Conservation (phyloP, 2,329 filamentous ascomycete species). For the Arthrinium phaeospermum region DNA sequence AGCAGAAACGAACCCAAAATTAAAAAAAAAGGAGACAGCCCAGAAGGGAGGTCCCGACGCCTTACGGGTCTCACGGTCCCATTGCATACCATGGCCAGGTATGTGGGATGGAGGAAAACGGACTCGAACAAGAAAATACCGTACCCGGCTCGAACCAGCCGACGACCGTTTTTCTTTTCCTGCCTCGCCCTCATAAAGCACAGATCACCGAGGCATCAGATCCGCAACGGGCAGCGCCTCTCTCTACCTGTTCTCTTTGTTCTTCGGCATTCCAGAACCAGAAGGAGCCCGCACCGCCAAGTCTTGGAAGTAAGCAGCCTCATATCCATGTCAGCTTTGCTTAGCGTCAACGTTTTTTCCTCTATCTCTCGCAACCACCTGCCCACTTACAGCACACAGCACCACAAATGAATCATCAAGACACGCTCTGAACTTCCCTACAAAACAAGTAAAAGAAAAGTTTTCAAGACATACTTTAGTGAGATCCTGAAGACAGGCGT, state of each 20-base stretch:
- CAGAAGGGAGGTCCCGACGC: too few relatives aligned
- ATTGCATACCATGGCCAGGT: too few relatives aligned
- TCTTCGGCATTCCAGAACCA: slow-evolving; percentile 3
- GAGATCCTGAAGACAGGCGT: too few relatives aligned
- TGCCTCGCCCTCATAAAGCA: neutral
- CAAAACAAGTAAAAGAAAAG: too few relatives aligned
- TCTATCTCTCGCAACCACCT: neutral
- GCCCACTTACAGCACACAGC: neutral
- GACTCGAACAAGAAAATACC: neutral
- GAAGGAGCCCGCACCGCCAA: neutral
- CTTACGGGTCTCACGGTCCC: too few relatives aligned
- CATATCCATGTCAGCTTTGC: neutral
- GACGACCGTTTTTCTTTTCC: neutral
- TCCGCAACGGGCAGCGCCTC: neutral
- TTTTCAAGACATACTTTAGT: too few relatives aligned
- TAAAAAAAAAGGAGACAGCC: neutral
- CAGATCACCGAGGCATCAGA: neutral
- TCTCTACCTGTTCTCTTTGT: neutral
- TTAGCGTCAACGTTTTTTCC: neutral
- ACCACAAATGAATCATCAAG: neutral
- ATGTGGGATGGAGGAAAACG: neutral
- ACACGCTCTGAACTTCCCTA: too few relatives aligned
- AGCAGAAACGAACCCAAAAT: neutral
- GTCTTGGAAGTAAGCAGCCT: neutral
- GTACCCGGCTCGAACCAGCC: neutral